Conservation (phyloP, 2,329 filamentous ascomycete species). For the Hymenoscyphus linearis region DNA sequence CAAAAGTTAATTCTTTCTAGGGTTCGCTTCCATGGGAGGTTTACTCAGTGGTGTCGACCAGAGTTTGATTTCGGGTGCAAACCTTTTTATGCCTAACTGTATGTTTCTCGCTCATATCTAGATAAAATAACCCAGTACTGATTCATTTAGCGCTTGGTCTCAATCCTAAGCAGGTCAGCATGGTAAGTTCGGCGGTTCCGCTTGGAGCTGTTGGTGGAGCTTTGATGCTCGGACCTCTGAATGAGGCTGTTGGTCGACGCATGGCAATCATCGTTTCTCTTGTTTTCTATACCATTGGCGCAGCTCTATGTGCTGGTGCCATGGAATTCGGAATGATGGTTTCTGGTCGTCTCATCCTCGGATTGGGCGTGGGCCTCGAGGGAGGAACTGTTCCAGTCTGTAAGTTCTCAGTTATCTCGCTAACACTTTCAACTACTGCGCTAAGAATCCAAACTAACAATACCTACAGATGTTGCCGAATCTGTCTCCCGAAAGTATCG, state of each 20-base stretch:
- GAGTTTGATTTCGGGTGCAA: conserved; percentile 66
- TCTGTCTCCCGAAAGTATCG: conserved; percentile 61
- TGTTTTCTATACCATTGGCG: conserved; percentile 65
- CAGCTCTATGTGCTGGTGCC: conserved; percentile 60
- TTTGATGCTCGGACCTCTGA: conserved; percentile 58
- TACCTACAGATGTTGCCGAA: conserved; percentile 54
- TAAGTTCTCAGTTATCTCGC: not conserved
- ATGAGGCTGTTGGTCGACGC: conserved; percentile 62
- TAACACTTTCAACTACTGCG: not conserved
- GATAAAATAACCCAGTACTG: not conserved
- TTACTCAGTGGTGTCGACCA: conserved; percentile 68
- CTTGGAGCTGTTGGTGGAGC: conserved; percentile 67
- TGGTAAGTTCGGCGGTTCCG: conserved; percentile 67
- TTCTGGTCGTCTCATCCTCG: conserved; percentile 61
- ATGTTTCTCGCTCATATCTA: conserved; percentile 1
- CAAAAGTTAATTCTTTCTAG: conserved; percentile 23
- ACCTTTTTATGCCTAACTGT: conserved; percentile 54
- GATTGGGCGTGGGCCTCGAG: conserved; percentile 66
- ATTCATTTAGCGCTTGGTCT: conserved; percentile 45
- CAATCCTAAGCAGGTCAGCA: conserved; percentile 50
- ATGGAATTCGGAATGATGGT: conserved; percentile 70
- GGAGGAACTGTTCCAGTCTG: conserved; percentile 68
- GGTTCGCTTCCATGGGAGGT: conserved; percentile 71
- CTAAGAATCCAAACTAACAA: not conserved
- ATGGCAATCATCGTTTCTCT: conserved; percentile 66